These are phyloP conservation scores for Furcasterigmium sp. DNA, from an alignment of 2,329 filamentous ascomycete species.

Conservation along the genomic window DNA sequence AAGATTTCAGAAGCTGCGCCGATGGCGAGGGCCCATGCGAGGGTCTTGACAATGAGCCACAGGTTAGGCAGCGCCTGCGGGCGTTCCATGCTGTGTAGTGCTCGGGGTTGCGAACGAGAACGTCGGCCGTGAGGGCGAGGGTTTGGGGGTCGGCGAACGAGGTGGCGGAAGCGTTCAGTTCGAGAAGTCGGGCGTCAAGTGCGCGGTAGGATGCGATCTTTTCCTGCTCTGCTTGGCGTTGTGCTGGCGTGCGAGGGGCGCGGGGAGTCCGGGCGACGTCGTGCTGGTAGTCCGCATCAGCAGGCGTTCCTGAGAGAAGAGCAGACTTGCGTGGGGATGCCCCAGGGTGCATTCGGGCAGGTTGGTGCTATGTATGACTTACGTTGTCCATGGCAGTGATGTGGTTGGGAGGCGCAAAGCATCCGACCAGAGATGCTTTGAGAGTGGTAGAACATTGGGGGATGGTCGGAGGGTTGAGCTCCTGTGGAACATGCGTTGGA, in stretches of 20 bases:
- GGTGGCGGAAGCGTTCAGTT: constrained; percentile 7
- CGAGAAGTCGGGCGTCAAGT: constrained; percentile 44
- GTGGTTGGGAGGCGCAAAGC: background rate
- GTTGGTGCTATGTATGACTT: too few relatives aligned
- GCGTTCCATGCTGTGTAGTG: constrained; percentile 92
- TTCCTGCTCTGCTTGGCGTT: constrained; percentile 64
- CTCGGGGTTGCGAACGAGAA: constrained; percentile 75
- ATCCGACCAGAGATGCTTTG: too few relatives aligned
- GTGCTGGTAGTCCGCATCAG: constrained; percentile 69
- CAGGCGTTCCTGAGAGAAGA: too few relatives aligned
- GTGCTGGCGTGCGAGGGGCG: constrained; percentile 58
- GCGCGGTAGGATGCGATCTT: constrained; percentile 72
- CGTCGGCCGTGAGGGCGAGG: constrained; percentile 64
- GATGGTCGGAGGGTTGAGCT: background rate
- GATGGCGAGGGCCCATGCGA: constrained; percentile 46
- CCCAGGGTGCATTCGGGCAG: too few relatives aligned
- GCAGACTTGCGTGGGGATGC: too few relatives aligned
- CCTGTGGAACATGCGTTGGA: background rate
- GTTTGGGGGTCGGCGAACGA: constrained; percentile 40
- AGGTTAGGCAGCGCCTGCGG: constrained; percentile 66
- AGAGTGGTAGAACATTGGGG: background rate
- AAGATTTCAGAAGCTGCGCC: constrained; percentile 50
- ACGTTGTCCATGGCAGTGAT: constrained; percentile 6
- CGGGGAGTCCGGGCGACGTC: constrained; percentile 68
- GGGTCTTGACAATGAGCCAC: constrained; percentile 50